A percentile compares a stretch with the other conserved stretches of the same genome.
phyloP scores from a whole-genome alignment of 331 rosid genomes.

The Stylosanthes scabra region DNA sequence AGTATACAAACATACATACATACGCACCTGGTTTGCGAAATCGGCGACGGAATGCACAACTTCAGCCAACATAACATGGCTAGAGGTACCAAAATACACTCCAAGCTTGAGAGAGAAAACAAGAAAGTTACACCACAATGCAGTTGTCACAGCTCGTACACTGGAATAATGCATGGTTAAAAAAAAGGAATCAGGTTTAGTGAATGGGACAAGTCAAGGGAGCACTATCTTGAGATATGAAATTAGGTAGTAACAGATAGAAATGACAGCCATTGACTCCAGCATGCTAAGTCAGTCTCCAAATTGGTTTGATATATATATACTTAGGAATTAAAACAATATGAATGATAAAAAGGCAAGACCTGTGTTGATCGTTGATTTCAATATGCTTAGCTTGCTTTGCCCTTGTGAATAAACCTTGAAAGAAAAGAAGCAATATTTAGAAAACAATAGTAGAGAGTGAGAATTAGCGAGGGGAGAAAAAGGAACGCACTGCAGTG shows the following conservation, averaged over 20 bases:
- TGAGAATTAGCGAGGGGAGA: not conserved
- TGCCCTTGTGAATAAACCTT: constrained; percentile 87
- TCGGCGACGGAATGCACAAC: constrained; percentile 91
- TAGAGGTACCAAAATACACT: constrained; percentile 84
- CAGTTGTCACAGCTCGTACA: constrained; percentile 95
- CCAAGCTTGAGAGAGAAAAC: constrained; percentile 97
- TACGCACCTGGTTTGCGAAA: constrained; percentile 97
- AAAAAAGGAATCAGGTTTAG: no score
- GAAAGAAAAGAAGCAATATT: constrained; percentile 12
- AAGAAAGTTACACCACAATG: constrained; percentile 97
- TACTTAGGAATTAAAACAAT: no score
- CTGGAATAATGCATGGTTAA: constrained; percentile 38
- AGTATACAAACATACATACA: not conserved
- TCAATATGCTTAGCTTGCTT: constrained; percentile 65
- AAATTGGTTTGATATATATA: not conserved
- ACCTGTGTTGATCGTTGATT: constrained; percentile 82
- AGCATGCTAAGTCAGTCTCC: not conserved
- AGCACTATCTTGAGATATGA: not conserved
- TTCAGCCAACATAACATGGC: constrained; percentile 97
- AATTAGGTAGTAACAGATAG: not conserved
- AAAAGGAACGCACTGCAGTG: constrained; percentile 59
- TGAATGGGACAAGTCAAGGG: no score
- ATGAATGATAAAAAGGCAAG: not conserved
- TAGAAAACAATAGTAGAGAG: not conserved
- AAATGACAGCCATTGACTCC: not conserved